Evolutionary conservation across 2,329 filamentous ascomycete genomes (phyloP).

Genomic region (Leptodontidium sp.): DNA sequence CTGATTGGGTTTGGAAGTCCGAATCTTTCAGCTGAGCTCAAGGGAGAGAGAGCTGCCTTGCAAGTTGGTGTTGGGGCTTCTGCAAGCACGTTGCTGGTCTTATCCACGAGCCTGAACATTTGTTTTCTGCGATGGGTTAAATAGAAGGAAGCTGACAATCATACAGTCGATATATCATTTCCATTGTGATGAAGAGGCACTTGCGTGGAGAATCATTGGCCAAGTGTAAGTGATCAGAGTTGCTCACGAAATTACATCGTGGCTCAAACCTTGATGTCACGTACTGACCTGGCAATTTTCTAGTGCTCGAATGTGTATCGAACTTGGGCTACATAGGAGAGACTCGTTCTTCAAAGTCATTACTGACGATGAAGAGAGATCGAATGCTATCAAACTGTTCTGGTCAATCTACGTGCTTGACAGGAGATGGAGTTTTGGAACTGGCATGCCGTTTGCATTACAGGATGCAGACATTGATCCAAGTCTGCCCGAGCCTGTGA

Average conservation of each 20-base stretch:
- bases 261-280: not conserved
- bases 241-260: too few relatives aligned
- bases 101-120: not conserved
- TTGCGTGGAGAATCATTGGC: conserved; percentile 82
- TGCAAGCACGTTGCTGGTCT: not conserved
- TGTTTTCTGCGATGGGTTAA: too few relatives aligned
- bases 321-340: conserved; percentile 83
- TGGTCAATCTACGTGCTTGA: conserved; percentile 90
- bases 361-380: conserved; percentile 71
- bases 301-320: conserved; percentile 74
- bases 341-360: conserved; percentile 76
- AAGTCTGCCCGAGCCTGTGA: conserved; percentile 79
- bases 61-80: not conserved
- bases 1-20: not conserved
- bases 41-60: not conserved
- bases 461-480: conserved; percentile 88
- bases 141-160: conserved; percentile 44
- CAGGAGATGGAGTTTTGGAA: conserved; percentile 88
- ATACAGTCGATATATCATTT: conserved; percentile 78
- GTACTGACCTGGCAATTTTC: not conserved
- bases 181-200: conserved; percentile 82
- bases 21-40: not conserved
- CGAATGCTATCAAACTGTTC: conserved; percentile 75
- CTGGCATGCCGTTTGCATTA: conserved; percentile 84
- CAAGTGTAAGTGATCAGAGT: conserved; percentile 7